Evolutionary conservation across 164 flowering plant species (phyloP), one percentile per base, ranked within the genome.

Genomic region (Berberis vulgaris): DNA sequence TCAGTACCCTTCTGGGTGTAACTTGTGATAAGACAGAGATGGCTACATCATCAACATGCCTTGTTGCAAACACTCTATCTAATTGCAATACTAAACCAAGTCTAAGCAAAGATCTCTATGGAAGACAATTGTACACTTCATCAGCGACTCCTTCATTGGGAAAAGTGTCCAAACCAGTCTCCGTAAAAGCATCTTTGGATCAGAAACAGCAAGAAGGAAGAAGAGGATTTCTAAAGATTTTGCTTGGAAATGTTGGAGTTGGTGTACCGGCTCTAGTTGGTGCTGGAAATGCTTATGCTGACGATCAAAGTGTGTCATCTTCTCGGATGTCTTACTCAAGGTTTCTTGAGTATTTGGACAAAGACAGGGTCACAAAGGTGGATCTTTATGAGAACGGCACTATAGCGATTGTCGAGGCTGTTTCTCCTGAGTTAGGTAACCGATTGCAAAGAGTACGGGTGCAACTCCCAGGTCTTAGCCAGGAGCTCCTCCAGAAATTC

Each of bases 281-380:
- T 62, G 72, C 65, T 69, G 85, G 84, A 52, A 86, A 78, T 46
- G 96, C 96, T 43, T 63, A 63, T 69, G 98, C 98, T 7, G 98
- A 90, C 63, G 98, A 94, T 3, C 97, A 93, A 75, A 96, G 91
- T 64, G 97, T 86, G 70, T 90, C 98, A 45, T 87, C 96, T 44
- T 93, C 97, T 41, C 83, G 98, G 71, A 84, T 90, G 94, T 86
- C 97, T 41, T 93, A 90, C 71, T 90, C 98, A 6, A 83, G 98
- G 68, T 93, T 90, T 65, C 73, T 90, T 73, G 96, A 88, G 79
- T 88, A 88, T 69, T 76, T 93, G 61, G 97, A 90, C 70, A 85
- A 90, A 74, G 92, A 77, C 59, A 81, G 88, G 57, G 96, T 90
- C 53, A 80, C 74, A 45, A 89, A 82, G 62, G 97, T 94, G 41